Conservation (phyloP, 495 filamentous ascomycete species). For the Neurospora hispaniola region DNA sequence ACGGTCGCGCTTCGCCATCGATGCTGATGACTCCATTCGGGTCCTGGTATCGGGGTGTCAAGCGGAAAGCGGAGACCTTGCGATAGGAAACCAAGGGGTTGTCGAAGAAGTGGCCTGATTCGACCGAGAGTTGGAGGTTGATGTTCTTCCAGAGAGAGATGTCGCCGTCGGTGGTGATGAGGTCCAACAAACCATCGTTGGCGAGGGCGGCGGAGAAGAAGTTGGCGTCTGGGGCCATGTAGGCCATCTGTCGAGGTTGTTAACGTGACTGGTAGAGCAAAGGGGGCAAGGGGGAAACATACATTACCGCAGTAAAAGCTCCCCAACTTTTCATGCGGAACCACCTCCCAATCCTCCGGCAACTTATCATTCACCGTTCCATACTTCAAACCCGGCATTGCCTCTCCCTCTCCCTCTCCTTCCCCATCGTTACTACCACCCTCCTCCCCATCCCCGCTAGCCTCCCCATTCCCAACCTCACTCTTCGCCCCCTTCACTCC, state of each 20-base stretch:
- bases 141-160: conserved; percentile 53
- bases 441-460: conserved; percentile 11
- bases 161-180: conserved; percentile 70
- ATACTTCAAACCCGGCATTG: conserved; percentile 63
- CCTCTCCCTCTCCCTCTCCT: conserved; percentile 22
- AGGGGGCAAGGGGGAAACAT: conserved; percentile 9
- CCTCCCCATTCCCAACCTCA: conserved; percentile 7
- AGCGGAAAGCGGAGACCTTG: conserved; percentile 73
- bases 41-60: conserved; percentile 59
- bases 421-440: background rate
- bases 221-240: conserved; percentile 74
- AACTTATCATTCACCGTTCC: conserved; percentile 70
- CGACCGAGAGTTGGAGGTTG: conserved; percentile 56
- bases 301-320: conserved; percentile 92
- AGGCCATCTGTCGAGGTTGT: conserved; percentile 52
- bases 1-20: conserved; percentile 81
- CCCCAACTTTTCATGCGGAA: conserved; percentile 65
- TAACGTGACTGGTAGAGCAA: background rate
- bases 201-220: conserved; percentile 84
- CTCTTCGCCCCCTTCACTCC: background rate
- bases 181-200: conserved; percentile 75
- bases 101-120: conserved; percentile 66
- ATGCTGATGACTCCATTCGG: conserved; percentile 77
- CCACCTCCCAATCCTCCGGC: conserved; percentile 61
- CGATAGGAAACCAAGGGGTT: conserved; percentile 64